Base-by-base conservation (phyloP, 2,329 filamentous ascomycete genomes). In the Aspergillus sp. region DNA sequence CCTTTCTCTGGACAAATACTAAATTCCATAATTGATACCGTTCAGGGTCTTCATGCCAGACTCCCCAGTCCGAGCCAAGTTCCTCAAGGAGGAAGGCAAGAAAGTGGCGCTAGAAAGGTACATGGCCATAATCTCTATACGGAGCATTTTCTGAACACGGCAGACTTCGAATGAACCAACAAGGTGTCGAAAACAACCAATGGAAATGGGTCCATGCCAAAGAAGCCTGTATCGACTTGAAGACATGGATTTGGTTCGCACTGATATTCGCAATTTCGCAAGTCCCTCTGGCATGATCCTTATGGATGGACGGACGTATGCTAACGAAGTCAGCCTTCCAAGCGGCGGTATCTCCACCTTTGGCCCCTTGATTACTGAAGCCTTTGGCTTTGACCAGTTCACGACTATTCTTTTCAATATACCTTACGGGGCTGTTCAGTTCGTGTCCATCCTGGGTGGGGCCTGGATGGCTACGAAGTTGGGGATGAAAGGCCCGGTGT, bases 361-460 rank as follows among this genome's bases (percentile, higher is more conserved):
- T 45, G 79, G 79, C 0, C 75, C 75, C 3, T 62, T 82, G 5
- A 80, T 82, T 48, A 71, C 82, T 38, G 65, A 77, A 29, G 73
- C 73, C 0, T 82, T 82, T 40, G 79, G 79, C 2, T 82, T 78
- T 52, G 68, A 71, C 42, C 67, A 70, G 8, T 79, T 81, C 48
- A 67, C 72, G 2, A 78, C 79, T 0, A 80, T 81, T 9, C 65
- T 81, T 0, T 78, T 81, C 61, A 80, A 81, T 51, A 80, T 81
- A 48, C 78, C 78, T 0, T 81, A 81, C 41, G 80, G 80, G 2
- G 71, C 72, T 0, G 77, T 82, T 0, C 80, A 84, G 53, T 71
- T 83, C 8, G 66, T 82, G 19, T 73, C 79, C 0, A 84, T 77
- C 0, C 67, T 83, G 32, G 77, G 77, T 4, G 75, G 77, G 1